These are phyloP conservation scores for Xylariaceae sp. DNA, from an alignment of 2,329 filamentous ascomycete genomes.

Conservation along the genomic window DNA sequence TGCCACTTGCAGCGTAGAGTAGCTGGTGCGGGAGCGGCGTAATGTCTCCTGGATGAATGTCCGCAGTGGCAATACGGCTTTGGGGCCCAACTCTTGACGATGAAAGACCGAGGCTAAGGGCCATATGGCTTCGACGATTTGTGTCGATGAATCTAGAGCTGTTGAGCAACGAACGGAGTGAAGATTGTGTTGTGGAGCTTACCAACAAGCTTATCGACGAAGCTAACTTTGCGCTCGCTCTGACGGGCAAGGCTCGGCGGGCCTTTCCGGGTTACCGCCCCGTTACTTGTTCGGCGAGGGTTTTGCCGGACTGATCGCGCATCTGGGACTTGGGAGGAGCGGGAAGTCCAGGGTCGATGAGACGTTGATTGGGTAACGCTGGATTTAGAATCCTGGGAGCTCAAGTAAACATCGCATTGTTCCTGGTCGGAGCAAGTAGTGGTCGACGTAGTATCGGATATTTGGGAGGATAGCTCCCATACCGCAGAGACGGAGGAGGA, in stretches of 20 bases:
- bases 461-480: conserved; percentile 66
- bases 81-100: conserved; percentile 64
- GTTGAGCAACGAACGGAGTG: conserved; percentile 28
- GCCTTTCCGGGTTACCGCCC: conserved; percentile 50
- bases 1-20: conserved; percentile 94
- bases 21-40: conserved; percentile 89
- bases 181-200: conserved; percentile 48
- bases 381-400: not conserved
- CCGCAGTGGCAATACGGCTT: conserved; percentile 79
- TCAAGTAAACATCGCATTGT: not conserved
- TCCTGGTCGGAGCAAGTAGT: conserved; percentile 19
- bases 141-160: conserved; percentile 80
- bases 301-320: conserved; percentile 61
- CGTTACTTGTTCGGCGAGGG: conserved; percentile 51
- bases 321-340: conserved; percentile 38
- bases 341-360: conserved; percentile 28
- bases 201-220: conserved; percentile 97
- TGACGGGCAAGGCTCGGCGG: conserved; percentile 78
- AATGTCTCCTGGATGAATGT: conserved; percentile 98
- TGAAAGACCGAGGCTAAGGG: conserved; percentile 78
- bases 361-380: conserved; percentile 8
- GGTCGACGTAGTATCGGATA: conserved; percentile 63
- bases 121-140: conserved; percentile 97
- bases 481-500: conserved; percentile 73
- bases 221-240: conserved; percentile 85